A percentile compares a stretch with the other conserved stretches of the same genome.
Evolutionary conservation across 805 yeast genomes (phyloP).

Genomic region (Helenozyma baotianmanensis): DNA sequence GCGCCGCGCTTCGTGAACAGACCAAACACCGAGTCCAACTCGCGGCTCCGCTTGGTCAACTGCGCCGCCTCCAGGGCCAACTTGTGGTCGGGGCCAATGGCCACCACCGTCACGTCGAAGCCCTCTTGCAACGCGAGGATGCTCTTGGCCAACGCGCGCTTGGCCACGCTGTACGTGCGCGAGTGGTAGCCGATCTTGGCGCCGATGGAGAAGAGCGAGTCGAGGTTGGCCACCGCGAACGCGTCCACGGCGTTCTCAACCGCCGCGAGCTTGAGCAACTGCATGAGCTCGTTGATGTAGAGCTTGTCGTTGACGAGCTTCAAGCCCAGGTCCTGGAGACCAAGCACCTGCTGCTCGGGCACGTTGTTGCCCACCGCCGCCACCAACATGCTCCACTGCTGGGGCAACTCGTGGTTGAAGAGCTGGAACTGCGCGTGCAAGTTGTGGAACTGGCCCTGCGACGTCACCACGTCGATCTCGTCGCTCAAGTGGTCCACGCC

Average conservation of each 20-base stretch:
- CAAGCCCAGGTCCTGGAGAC: slow-evolving; percentile 21
- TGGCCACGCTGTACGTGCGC: slow-evolving; percentile 37
- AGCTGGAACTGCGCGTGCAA: slow-evolving; percentile 20
- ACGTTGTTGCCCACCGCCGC: slow-evolving; percentile 7
- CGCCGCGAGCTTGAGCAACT: slow-evolving; percentile 38
- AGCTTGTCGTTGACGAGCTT: slow-evolving; percentile 39
- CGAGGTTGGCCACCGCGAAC: slow-evolving; percentile 34
- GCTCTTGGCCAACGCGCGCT: slow-evolving; percentile 24
- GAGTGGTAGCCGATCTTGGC: slow-evolving; percentile 41
- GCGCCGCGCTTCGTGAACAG: slow-evolving; percentile 14
- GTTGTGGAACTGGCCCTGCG: slow-evolving; percentile 3
- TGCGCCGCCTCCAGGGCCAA: slow-evolving; percentile 7
- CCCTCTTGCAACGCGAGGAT: slow-evolving; percentile 11
- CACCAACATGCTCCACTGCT: slow-evolving; percentile 33
- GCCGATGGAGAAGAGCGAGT: slow-evolving; percentile 40
- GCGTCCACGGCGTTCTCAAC: slow-evolving; percentile 17
- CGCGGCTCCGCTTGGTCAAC: slow-evolving; percentile 13
- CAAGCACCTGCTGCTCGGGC: slow-evolving; percentile 7
- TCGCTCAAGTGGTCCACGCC: slow-evolving; percentile 18
- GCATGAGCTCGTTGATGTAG: slow-evolving; percentile 47
- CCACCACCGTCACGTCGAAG: slow-evolving; percentile 20
- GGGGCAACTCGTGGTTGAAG: slow-evolving; percentile 27
- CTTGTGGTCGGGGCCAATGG: slow-evolving; percentile 12
- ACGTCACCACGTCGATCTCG: slow-evolving; percentile 21
- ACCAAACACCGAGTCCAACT: slow-evolving; percentile 15